A percentile compares a stretch with the other conserved stretches of the same genome.
These are phyloP conservation scores for Dryas drummondii DNA, from an alignment of 306 rosid species.

Conservation along the genomic window DNA sequence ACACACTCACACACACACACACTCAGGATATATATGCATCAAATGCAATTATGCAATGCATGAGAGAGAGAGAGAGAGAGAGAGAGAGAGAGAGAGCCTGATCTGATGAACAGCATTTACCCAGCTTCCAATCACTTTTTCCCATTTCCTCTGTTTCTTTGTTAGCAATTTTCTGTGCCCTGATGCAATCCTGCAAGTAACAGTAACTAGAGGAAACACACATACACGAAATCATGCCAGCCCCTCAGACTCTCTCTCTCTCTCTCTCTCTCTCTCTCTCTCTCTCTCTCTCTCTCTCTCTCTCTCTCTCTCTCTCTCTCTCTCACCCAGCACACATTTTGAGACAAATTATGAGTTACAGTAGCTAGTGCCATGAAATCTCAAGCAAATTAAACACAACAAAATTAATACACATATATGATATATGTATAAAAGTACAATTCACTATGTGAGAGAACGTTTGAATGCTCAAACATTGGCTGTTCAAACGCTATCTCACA, in stretches of 20 bases:
- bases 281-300: no score
- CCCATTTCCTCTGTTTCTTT: slow-evolving; percentile 2
- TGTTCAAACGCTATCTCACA: no score
- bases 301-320: no score
- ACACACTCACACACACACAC: slow-evolving; percentile 7
- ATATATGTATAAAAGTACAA: no score
- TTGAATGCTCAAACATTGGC: no score
- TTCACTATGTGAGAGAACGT: no score
- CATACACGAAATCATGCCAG: slow-evolving; percentile 3
- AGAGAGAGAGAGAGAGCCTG: background rate
- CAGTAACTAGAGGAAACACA: background rate
- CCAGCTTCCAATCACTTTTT: background rate
- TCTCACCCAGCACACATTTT: background rate
- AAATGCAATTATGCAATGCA: slow-evolving; percentile 7
- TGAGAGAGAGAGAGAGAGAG: background rate
- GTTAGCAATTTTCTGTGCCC: background rate
- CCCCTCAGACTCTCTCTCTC: background rate
- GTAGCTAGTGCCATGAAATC: background rate
- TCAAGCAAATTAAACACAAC: background rate
- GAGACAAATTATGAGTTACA: background rate
- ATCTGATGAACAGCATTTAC: no score
- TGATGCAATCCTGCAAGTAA: background rate
- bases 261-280: background rate
- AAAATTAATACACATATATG: no score
- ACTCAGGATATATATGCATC: background rate